These are phyloP conservation scores for Xanthoconium separans DNA, from an alignment of 1,284 basidiomycete species.

Conservation along the genomic window DNA sequence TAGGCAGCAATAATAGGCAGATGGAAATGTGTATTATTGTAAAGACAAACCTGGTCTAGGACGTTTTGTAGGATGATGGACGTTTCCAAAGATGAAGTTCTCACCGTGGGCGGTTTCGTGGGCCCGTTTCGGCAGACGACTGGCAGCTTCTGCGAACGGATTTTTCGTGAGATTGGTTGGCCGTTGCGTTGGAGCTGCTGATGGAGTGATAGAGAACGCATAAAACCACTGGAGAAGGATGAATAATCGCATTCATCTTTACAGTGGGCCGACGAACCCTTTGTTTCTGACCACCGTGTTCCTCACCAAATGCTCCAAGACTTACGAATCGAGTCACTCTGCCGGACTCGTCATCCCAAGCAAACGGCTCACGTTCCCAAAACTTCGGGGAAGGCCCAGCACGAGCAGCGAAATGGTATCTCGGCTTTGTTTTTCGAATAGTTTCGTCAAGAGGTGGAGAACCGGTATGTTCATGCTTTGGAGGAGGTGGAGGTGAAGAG, in stretches of 20 bases:
- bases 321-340: conserved; percentile 78
- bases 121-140: conserved; percentile 51
- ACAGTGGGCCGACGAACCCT: conserved; percentile 49
- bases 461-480: conserved; percentile 44
- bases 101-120: conserved; percentile 47
- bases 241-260: background rate
- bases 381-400: conserved; percentile 62
- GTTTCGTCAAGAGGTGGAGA: conserved; percentile 69
- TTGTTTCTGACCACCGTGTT: conserved; percentile 64
- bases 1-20: background rate
- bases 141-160: conserved; percentile 55
- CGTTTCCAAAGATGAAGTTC: conserved; percentile 69
- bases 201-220: conserved; percentile 63
- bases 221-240: conserved; percentile 66
- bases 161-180: conserved; percentile 72
- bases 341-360: conserved; percentile 73
- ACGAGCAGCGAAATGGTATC: conserved; percentile 76
- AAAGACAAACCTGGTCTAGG: conserved; percentile 46
- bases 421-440: conserved; percentile 62
- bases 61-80: conserved; percentile 56
- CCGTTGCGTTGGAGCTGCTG: conserved; percentile 37
- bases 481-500: conserved; percentile 45
- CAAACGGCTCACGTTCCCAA: conserved; percentile 91
- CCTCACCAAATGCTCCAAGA: conserved; percentile 80
- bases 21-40: background rate